phyloP scores from a whole-genome alignment of 139 green algal genomes.

The Deuterostichococcus epilithicus region DNA sequence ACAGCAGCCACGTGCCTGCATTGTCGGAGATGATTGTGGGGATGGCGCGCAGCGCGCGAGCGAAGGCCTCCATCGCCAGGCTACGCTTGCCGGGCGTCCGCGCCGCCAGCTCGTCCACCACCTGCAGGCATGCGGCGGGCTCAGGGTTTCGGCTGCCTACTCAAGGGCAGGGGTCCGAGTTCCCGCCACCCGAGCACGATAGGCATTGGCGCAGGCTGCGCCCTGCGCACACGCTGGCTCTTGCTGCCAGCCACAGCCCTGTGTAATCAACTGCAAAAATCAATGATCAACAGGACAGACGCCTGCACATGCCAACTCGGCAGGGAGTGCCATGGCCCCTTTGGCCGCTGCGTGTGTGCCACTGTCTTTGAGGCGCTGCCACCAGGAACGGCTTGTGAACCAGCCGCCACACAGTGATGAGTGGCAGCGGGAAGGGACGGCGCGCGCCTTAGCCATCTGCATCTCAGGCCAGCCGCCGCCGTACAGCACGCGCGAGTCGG shows the following conservation, averaged over 20 bases:
- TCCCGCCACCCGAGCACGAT: too few species aligned
- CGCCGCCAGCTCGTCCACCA: conserved; percentile 81
- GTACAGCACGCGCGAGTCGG: conserved; percentile 84
- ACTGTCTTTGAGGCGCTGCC: neutral
- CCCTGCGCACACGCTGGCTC: too few species aligned
- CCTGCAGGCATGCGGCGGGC: conserved; percentile 31
- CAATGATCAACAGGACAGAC: neutral
- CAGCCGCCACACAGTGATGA: neutral
- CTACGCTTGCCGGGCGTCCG: conserved; percentile 89
- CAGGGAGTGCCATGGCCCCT: neutral
- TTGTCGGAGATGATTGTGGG: conserved; percentile 97
- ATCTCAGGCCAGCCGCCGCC: conserved; percentile 94
- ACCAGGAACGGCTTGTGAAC: neutral
- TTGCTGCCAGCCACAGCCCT: too few species aligned
- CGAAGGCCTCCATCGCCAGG: conserved; percentile 92
- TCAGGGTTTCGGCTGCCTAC: too few species aligned
- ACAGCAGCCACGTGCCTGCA: conserved; percentile 51
- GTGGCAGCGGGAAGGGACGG: neutral
- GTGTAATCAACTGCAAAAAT: neutral
- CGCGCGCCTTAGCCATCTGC: conserved; percentile 41
- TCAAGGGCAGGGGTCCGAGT: too few species aligned
- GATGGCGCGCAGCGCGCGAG: conserved; percentile 81
- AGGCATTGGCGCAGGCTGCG: too few species aligned
- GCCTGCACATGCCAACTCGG: too few species aligned
- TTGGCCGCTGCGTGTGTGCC: neutral